phyloP scores from a whole-genome alignment of 2,329 filamentous ascomycete genomes.

The Alternaria sp. region DNA sequence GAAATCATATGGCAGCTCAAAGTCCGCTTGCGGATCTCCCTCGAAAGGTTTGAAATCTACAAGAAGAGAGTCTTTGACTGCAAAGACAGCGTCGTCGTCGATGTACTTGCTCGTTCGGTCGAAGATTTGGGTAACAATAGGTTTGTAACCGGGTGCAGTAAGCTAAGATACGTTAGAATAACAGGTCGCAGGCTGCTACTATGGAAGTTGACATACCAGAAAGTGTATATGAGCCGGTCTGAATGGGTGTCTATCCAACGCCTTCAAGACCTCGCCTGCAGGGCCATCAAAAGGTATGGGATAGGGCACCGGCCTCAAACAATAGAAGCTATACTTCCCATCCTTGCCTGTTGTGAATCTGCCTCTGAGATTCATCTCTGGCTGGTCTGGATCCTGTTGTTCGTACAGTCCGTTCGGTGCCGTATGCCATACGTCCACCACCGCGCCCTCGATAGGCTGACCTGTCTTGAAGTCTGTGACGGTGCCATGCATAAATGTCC shows the following conservation, averaged over 20 bases:
- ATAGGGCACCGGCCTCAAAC: slow-evolving; percentile 57
- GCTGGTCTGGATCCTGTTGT: slow-evolving; percentile 75
- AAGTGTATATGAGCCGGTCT: slow-evolving; percentile 71
- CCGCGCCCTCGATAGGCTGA: slow-evolving; percentile 69
- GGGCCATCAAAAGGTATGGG: slow-evolving; percentile 66
- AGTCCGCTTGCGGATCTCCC: slow-evolving; percentile 60
- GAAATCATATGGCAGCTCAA: slow-evolving; percentile 64
- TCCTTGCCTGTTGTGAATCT: slow-evolving; percentile 72
- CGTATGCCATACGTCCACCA: slow-evolving; percentile 82
- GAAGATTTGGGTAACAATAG: slow-evolving; percentile 81
- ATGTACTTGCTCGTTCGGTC: slow-evolving; percentile 72
- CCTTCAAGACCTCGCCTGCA: slow-evolving; percentile 64
- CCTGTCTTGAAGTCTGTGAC: slow-evolving; percentile 67
- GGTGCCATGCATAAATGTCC: slow-evolving; percentile 71
- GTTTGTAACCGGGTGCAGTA: slow-evolving; percentile 67
- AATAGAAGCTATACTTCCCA: slow-evolving; percentile 65
- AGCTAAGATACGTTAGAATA: slow-evolving; percentile 48
- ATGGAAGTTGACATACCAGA: slow-evolving; percentile 54
- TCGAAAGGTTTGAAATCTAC: slow-evolving; percentile 65
- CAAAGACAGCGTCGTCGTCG: slow-evolving; percentile 65
- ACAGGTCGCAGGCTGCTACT: background rate
- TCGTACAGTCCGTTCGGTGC: slow-evolving; percentile 74
- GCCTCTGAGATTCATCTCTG: slow-evolving; percentile 77
- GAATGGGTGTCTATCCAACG: slow-evolving; percentile 68
- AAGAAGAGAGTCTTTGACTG: slow-evolving; percentile 66